Percentiles rank a stretch among this genome's conserved stretches.
phyloP scores from a whole-genome alignment of 805 yeast species.

The Pichia scutulata region DNA sequence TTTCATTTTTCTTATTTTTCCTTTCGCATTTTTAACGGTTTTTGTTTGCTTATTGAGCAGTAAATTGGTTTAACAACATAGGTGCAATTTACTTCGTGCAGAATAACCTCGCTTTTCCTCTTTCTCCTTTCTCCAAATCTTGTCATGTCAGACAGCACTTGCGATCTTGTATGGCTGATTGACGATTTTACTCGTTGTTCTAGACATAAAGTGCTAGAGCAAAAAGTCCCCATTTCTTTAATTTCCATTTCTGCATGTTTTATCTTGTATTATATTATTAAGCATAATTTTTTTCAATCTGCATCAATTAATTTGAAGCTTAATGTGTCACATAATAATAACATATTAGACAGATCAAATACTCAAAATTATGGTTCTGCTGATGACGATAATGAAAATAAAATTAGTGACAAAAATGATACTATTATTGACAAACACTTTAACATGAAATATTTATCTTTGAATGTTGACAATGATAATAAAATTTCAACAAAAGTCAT shows the following conservation, averaged over 20 bases:
- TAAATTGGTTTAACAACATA: too few relatives aligned
- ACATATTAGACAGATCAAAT: neutral
- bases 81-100: too few relatives aligned
- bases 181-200: conserved; percentile 47
- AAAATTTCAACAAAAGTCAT: conserved; percentile 51
- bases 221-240: conserved; percentile 22
- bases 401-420: neutral
- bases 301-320: neutral
- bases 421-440: conserved; percentile 45
- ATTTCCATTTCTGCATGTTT: conserved; percentile 27
- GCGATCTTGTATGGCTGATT: conserved; percentile 18
- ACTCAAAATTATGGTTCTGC: neutral
- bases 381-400: neutral
- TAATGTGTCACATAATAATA: neutral
- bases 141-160: conserved; percentile 7
- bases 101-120: neutral
- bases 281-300: neutral
- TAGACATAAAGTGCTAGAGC: conserved; percentile 31
- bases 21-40: too few relatives aligned
- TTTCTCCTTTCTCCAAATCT: neutral
- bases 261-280: conserved; percentile 1
- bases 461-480: conserved; percentile 51
- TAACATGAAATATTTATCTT: conserved; percentile 48
- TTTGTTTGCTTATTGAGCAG: too few relatives aligned
- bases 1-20: too few relatives aligned